Evolutionary conservation across 2,329 filamentous ascomycete genomes (phyloP), one percentile per base, ranked within the genome.

Genomic region (Mycosphaerella sp.): DNA sequence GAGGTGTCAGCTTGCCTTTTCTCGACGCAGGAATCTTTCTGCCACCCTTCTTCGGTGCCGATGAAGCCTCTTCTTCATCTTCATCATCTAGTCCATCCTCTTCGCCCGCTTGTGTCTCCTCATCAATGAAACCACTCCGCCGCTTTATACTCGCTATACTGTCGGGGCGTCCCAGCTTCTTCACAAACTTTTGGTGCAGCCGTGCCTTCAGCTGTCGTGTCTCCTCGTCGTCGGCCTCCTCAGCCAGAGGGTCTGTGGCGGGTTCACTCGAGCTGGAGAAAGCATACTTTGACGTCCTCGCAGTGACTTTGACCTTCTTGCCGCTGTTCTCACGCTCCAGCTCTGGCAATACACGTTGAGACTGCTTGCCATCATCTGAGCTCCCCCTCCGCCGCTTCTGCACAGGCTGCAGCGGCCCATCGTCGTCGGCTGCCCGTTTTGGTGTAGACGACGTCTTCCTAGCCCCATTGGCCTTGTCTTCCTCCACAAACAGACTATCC

Each of bases 121-220:
- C 77, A 8, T 74, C 73, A 18, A 75, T 71, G 42, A 75, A 68
- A 56, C 75, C 75, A 59, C 82, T 80, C 12, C 79, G 75, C 53
- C 84, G 75, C 62, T 81, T 81, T 47, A 86, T 79, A 55, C 82
- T 78, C 21, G 80, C 76, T 58, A 95, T 75, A 64, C 88, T 91
- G 64, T 95, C 89, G 1, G 89, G 85, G 39, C 86, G 82, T 0
- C 91, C 90, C 2, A 98, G 79, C 68, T 91, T 95, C 75, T 87
- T 87, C 28, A 97, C 85, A 64, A 97, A 98, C 61, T 83, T 86
- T 55, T 79, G 76, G 66, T 96, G 93, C 18, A 96, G 72, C 43
- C 81, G 82, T 52, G 86, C 80, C 64, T 85, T 89, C 52, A 76
- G 75, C 56, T 73, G 79, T 59, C 72, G 77, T 1, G 74, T 74